Evolutionary conservation across 306 rosid species (phyloP).

Genomic region (Clitoria ternatea): DNA sequence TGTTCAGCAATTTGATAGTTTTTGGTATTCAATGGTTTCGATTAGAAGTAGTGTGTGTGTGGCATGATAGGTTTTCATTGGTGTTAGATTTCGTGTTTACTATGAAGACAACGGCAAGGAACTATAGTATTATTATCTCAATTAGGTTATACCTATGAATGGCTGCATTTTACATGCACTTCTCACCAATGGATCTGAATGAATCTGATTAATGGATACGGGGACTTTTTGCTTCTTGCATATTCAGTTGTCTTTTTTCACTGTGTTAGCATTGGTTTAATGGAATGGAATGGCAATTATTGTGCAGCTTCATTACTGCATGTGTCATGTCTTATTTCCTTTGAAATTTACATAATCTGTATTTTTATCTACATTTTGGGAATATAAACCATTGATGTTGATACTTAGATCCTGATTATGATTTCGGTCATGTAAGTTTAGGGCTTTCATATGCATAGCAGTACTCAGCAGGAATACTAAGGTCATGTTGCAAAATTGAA

Average conservation of each 20-base stretch:
- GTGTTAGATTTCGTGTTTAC: neutral
- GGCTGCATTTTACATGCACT: neutral
- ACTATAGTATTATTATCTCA: neutral
- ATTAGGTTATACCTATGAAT: neutral
- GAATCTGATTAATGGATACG: too few relatives aligned
- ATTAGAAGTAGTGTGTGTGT: neutral
- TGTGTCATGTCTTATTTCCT: too few relatives aligned
- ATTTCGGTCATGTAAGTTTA: neutral
- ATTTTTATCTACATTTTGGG: too few relatives aligned
- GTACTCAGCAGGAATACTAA: neutral
- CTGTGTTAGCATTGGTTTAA: neutral
- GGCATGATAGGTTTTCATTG: neutral
- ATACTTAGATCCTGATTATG: neutral
- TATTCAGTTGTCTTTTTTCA: neutral
- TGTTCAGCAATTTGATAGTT: neutral
- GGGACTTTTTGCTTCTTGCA: neutral
- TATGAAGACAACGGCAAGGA: too few relatives aligned
- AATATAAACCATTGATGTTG: neutral
- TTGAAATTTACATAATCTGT: too few relatives aligned
- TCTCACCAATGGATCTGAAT: neutral
- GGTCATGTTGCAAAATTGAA: neutral
- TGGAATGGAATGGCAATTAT: too few relatives aligned
- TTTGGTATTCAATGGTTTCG: neutral
- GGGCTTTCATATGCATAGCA: neutral
- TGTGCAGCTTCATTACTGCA: too few relatives aligned